phyloP scores from a whole-genome alignment of 1,139 yeast species.

The Scheffersomyces lignicola region DNA sequence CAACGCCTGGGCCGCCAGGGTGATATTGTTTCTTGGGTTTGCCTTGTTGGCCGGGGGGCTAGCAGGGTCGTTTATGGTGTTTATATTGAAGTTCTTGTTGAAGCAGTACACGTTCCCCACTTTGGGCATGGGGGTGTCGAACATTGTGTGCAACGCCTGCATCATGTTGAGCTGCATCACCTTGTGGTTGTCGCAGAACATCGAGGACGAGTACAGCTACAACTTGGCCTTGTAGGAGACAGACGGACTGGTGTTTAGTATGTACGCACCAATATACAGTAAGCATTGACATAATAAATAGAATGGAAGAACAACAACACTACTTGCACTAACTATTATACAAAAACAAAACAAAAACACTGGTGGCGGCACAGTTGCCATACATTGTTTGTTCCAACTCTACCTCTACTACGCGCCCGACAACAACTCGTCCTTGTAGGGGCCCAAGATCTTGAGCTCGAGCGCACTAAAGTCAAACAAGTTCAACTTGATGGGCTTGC shows the following conservation, averaged over 20 bases:
- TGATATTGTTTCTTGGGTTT: conserved; percentile 86
- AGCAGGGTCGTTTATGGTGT: conserved; percentile 87
- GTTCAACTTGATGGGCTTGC: conserved; percentile 42
- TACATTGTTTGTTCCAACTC: background rate
- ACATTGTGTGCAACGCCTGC: conserved; percentile 75
- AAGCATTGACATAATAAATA: conserved; percentile 7
- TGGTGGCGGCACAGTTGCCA: background rate
- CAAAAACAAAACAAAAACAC: conserved; percentile 2
- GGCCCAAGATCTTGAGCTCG: conserved; percentile 52
- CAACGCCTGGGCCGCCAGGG: conserved; percentile 92
- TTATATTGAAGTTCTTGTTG: conserved; percentile 79
- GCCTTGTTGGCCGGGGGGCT: conserved; percentile 91
- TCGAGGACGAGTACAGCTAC: conserved; percentile 93
- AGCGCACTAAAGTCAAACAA: conserved; percentile 55
- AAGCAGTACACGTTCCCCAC: conserved; percentile 84
- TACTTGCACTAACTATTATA: conserved; percentile 3
- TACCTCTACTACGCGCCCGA: conserved; percentile 5
- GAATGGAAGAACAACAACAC: conserved; percentile 4
- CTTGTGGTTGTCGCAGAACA: conserved; percentile 90
- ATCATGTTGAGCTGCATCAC: conserved; percentile 86
- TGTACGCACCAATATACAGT: conserved; percentile 5
- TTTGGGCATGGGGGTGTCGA: conserved; percentile 90
- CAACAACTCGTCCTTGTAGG: conserved; percentile 36
- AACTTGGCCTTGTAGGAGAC: conserved; percentile 66
- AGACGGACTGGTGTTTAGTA: background rate